Conservation (phyloP, 441 rosid species). For the Pelargonium myrrhifolium region DNA sequence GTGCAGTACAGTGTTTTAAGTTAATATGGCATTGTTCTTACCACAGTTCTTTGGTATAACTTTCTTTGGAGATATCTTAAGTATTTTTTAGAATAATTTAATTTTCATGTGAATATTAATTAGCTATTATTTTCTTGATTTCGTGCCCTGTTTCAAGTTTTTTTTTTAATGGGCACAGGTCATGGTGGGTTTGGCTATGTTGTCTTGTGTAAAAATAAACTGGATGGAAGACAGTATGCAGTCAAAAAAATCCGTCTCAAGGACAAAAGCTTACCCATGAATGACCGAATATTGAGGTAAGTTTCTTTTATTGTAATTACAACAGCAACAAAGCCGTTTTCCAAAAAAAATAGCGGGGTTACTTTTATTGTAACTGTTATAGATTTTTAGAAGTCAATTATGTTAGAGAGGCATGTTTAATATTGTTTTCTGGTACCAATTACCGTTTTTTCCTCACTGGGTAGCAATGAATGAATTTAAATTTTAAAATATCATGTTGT, state of each 20-base stretch:
- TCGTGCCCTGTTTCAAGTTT: conserved; percentile 11
- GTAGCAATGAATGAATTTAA: too few species aligned
- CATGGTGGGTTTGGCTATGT: conserved; percentile 98
- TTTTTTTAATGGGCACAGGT: conserved; percentile 39
- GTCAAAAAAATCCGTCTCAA: conserved; percentile 91
- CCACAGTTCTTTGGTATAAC: not conserved
- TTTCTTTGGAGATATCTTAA: not conserved
- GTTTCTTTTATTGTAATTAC: conserved; percentile 14
- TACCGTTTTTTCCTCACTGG: too few species aligned
- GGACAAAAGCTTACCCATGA: conserved; percentile 70
- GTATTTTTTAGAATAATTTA: not conserved
- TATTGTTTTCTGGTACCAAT: too few species aligned
- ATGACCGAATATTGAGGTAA: conserved; percentile 83
- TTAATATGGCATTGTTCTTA: not conserved
- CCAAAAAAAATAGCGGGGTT: too few species aligned
- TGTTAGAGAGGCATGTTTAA: too few species aligned
- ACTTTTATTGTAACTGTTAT: too few species aligned
- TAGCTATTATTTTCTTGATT: not conserved
- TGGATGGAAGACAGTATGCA: conserved; percentile 98
- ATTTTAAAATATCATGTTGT: too few species aligned
- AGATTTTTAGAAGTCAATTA: too few species aligned
- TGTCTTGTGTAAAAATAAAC: conserved; percentile 88
- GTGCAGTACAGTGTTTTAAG: not conserved
- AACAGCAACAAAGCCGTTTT: not conserved
- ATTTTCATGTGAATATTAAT: conserved; percentile 11